Percentiles rank a stretch among this genome's conserved stretches.
Evolutionary conservation across 495 filamentous ascomycete genomes (phyloP).

Genomic region (Xylaria acuta): DNA sequence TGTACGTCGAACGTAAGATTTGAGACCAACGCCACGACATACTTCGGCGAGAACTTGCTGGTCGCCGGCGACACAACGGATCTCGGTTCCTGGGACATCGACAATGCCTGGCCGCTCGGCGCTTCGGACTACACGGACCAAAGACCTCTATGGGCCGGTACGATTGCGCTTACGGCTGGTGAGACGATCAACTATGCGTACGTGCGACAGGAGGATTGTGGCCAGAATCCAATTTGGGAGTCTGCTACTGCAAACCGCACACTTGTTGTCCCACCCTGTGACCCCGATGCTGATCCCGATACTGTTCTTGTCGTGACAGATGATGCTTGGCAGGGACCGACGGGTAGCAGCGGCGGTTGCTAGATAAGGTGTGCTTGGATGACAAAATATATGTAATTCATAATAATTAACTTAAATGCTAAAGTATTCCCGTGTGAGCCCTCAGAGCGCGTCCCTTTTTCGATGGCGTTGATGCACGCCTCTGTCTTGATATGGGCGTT

Average conservation of each 20-base stretch:
- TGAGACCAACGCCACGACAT: conserved; percentile 51
- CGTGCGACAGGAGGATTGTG: conserved; percentile 49
- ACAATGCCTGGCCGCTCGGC: conserved; percentile 32
- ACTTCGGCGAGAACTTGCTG: conserved; percentile 57
- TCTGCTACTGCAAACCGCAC: conserved; percentile 37
- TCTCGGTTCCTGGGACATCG: conserved; percentile 38
- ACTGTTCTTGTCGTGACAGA: conserved; percentile 35
- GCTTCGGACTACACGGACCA: conserved; percentile 32
- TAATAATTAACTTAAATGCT: neutral
- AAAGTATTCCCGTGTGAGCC: neutral
- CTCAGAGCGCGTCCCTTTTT: neutral
- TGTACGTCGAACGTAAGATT: conserved; percentile 50
- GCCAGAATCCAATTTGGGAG: conserved; percentile 47
- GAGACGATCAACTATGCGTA: conserved; percentile 44
- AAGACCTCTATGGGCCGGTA: conserved; percentile 44
- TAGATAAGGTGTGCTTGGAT: conserved; percentile 2
- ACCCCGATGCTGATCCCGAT: conserved; percentile 27
- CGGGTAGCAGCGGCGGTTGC: conserved; percentile 34
- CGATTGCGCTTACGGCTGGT: conserved; percentile 38
- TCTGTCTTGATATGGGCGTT: no score
- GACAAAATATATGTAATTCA: neutral
- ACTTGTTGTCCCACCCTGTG: conserved; percentile 44
- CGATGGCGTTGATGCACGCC: no score
- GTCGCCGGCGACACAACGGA: conserved; percentile 46
- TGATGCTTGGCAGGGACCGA: conserved; percentile 46